Evolutionary conservation across 108 stramenopile genomes (phyloP), one percentile per base, ranked within the genome.

Genomic region (Pseudonitzschia delicatissima): DNA sequence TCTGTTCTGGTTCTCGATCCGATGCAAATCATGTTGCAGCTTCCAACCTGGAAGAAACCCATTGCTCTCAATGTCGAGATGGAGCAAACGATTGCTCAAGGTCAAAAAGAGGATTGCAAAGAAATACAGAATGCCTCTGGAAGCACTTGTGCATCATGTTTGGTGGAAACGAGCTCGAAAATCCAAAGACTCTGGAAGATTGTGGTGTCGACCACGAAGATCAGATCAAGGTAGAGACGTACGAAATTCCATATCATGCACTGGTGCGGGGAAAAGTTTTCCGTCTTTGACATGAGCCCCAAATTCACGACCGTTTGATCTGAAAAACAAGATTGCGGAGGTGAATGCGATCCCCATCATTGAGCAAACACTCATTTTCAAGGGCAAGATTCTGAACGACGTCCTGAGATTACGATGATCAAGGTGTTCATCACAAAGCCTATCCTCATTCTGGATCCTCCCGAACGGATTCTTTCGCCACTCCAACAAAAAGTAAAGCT

Each of bases 121-220:
- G 27, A 45, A 37, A 29, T 42, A 66, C 2, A 37, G 45, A 0
- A 25, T 67, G 17, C 28, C 66, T 26, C 45, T 66, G 27, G 60
- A 61, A 23, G 12, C 20, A 3, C 58, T 60, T 31, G n/a, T 67
- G 73, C 45, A 74, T 74, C 17, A 45, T 74, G 61, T 74, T 61
- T 55, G 73, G 66, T 44, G 60, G 64, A 21, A 60, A 62, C 7
- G 66, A 74, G 36, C 49, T 74, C 25, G 36, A 42, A n/a, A 45
- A 66, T 25, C 13, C 40, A 11, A 51, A 44, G 20, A 67, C 73
- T 17, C 59, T 74, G 25, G 17, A 18, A 15, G 66, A 61, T 8
- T 53, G 29, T 17, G 39, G 17, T 2, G 49, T 74, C n/a, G 51
- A 67, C 7, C 57, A 57, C 20, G 66, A 44, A 20, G 73, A 74